Evolutionary conservation across 495 filamentous ascomycete species (phyloP).

Genomic region (Staphylotrichum tortipilum): DNA sequence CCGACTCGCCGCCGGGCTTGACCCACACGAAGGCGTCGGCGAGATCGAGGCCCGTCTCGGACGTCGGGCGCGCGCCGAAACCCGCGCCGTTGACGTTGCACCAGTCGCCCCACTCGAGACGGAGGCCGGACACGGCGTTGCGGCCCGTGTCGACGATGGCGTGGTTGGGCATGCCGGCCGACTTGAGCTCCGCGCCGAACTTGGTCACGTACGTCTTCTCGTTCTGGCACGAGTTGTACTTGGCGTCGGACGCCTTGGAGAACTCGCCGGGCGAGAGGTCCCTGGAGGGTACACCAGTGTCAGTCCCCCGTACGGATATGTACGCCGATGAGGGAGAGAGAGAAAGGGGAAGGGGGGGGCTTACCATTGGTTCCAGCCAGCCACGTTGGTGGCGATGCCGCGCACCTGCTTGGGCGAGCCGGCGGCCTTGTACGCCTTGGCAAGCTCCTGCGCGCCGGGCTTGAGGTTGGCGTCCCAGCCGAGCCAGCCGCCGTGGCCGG

Average conservation of each 20-base stretch:
- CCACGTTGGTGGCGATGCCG: slow-evolving; percentile 70
- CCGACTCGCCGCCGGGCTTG: slow-evolving; percentile 76
- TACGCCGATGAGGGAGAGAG: neutral
- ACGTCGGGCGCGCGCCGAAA: slow-evolving; percentile 62
- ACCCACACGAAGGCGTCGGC: slow-evolving; percentile 76
- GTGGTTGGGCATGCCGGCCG: slow-evolving; percentile 58
- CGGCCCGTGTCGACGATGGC: slow-evolving; percentile 65
- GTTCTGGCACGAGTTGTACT: slow-evolving; percentile 53
- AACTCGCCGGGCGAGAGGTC: slow-evolving; percentile 57
- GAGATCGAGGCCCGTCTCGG: slow-evolving; percentile 51
- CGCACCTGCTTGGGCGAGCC: slow-evolving; percentile 57
- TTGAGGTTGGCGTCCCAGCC: slow-evolving; percentile 73
- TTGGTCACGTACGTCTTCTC: slow-evolving; percentile 65
- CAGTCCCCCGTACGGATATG: too few relatives aligned
- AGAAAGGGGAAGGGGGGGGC: neutral
- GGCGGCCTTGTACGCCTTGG: slow-evolving; percentile 56
- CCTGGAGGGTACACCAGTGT: too few relatives aligned
- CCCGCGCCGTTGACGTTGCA: slow-evolving; percentile 66
- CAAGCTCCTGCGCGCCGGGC: slow-evolving; percentile 62
- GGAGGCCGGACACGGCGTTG: slow-evolving; percentile 60
- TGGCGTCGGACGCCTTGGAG: slow-evolving; percentile 46
- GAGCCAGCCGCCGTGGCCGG: slow-evolving; percentile 74
- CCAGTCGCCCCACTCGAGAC: slow-evolving; percentile 69
- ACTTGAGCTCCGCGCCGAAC: slow-evolving; percentile 52
- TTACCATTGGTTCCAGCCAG: slow-evolving; percentile 65